Conservation (phyloP, 345 rosid genomes). For the Sonneratia alba region DNA sequence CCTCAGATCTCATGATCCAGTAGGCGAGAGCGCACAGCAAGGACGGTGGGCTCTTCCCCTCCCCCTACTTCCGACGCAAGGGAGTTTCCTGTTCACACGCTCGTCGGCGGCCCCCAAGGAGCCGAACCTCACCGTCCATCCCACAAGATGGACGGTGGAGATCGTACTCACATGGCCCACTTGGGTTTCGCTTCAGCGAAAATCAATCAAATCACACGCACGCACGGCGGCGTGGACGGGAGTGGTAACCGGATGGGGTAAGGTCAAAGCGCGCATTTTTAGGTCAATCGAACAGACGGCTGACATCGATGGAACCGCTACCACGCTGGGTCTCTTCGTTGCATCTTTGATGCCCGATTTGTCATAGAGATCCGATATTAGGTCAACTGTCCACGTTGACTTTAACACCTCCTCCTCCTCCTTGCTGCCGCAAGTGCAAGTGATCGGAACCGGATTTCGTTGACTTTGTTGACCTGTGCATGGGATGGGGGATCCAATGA, state of each 20-base stretch:
- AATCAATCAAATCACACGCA: background rate
- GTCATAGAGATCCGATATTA: constrained; percentile 13
- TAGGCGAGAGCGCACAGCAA: background rate
- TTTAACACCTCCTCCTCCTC: background rate
- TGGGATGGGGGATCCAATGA: constrained; percentile 1
- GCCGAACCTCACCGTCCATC: background rate
- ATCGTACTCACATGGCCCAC: constrained; percentile 6
- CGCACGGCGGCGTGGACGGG: constrained; percentile 2
- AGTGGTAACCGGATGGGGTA: background rate
- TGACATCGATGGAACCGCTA: background rate
- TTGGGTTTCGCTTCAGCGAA: background rate
- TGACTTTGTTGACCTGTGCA: background rate
- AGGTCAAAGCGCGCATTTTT: background rate
- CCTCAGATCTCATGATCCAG: background rate
- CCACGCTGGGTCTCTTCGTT: background rate
- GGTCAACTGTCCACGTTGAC: constrained; percentile 14
- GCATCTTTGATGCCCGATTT: background rate
- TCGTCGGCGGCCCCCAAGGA: constrained; percentile 1
- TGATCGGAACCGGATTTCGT: background rate
- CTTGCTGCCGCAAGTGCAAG: background rate
- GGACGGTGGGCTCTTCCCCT: constrained; percentile 5
- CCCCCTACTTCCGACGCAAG: constrained; percentile 16
- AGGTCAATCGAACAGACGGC: constrained; percentile 11
- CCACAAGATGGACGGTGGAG: background rate
- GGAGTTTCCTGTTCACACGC: constrained; percentile 1